Evolutionary conservation across 106 monocot species (phyloP).

Genomic region (Dioscorea zingiberensis): DNA sequence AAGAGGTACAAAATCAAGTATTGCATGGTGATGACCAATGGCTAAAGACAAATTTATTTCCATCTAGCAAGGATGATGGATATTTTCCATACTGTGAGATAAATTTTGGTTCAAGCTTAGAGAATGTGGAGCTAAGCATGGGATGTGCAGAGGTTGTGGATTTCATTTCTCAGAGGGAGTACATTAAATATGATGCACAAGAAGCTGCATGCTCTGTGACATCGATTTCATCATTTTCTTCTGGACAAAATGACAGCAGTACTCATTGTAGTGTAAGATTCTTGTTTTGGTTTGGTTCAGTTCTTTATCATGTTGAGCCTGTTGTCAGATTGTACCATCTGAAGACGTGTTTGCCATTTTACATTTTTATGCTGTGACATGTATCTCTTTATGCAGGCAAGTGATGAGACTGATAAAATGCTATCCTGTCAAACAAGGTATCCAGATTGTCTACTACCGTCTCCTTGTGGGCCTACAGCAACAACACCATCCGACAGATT

Average conservation of each 20-base stretch:
- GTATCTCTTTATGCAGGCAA: conserved; percentile 12
- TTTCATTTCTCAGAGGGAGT: neutral
- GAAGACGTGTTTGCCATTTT: too few relatives aligned
- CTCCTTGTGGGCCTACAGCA: neutral
- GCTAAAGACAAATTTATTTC: conserved; percentile 2
- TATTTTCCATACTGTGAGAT: conserved; percentile 52
- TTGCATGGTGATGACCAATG: conserved; percentile 4
- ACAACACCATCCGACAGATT: conserved; percentile 5
- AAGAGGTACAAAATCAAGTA: conserved; percentile 17
- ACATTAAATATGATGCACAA: neutral
- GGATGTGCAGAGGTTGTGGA: neutral
- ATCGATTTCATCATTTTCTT: conserved; percentile 5
- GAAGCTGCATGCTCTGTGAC: conserved; percentile 9
- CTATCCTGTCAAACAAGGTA: neutral
- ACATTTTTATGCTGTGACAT: too few relatives aligned
- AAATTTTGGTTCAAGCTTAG: conserved; percentile 3
- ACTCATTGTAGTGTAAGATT: conserved; percentile 13
- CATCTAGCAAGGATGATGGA: conserved; percentile 7
- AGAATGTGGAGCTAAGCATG: neutral
- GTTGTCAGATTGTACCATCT: neutral
- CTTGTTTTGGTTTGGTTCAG: neutral
- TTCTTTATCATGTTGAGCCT: neutral
- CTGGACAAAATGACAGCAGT: conserved; percentile 6
- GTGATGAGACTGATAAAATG: conserved; percentile 4
- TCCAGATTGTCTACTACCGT: conserved; percentile 1